Evolutionary conservation across 2,329 filamentous ascomycete genomes (phyloP).

Genomic region (Aspergillus carbonarius): DNA sequence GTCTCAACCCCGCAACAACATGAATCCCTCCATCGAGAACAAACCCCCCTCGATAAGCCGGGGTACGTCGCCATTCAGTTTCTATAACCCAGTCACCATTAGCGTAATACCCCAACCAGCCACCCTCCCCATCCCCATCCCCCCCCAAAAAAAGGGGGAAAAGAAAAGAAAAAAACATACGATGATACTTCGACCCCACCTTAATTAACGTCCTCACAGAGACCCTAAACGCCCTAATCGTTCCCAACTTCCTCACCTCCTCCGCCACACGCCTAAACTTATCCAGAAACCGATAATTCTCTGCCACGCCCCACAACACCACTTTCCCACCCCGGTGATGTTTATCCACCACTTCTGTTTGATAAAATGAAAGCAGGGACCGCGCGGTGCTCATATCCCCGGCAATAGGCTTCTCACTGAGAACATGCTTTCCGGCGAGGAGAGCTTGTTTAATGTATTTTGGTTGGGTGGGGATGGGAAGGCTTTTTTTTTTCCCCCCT

Average conservation of each 20-base stretch:
- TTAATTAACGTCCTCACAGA: conserved; percentile 47
- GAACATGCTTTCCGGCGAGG: conserved; percentile 54
- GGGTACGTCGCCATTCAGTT: conserved; percentile 57
- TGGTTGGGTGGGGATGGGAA: conserved; percentile 56
- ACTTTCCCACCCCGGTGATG: conserved; percentile 21
- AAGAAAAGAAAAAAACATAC: conserved; percentile 29
- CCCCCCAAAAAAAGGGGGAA: conserved; percentile 5
- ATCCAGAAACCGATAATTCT: conserved; percentile 57
- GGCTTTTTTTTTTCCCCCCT: conserved; percentile 31
- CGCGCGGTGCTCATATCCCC: conserved; percentile 54
- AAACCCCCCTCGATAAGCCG: conserved; percentile 59
- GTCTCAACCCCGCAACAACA: conserved; percentile 52
- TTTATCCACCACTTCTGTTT: conserved; percentile 14
- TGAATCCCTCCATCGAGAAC: conserved; percentile 61
- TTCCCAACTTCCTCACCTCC: conserved; percentile 49
- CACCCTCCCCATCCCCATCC: not conserved
- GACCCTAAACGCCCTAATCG: conserved; percentile 51
- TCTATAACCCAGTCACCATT: too few species aligned
- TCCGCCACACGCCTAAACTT: conserved; percentile 49
- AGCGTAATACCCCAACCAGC: too few species aligned
- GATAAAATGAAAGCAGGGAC: conserved; percentile 54
- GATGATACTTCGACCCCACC: conserved; percentile 55
- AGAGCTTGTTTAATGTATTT: conserved; percentile 52
- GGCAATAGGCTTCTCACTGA: conserved; percentile 59
- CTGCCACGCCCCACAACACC: conserved; percentile 52